A percentile compares a stretch with the other conserved stretches of the same genome.
phyloP scores from a whole-genome alignment of 345 rosid species.

The Moricandia arvensis region DNA sequence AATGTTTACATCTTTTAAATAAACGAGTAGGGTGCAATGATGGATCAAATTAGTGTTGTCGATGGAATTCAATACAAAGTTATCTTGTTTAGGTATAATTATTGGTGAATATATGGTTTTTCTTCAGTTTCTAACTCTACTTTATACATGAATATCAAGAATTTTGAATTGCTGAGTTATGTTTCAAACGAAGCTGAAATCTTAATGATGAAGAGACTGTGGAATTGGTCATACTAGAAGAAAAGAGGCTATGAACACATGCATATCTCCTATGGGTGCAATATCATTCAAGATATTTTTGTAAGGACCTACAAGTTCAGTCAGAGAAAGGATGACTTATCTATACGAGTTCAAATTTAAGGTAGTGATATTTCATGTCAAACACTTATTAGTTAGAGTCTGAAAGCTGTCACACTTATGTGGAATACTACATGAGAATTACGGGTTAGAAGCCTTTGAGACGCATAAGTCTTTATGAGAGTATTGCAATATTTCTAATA shows the following conservation, averaged over 20 bases:
- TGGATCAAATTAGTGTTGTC: too few species aligned
- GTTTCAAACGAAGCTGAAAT: not conserved
- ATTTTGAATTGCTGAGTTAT: not conserved
- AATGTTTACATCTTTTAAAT: too few species aligned
- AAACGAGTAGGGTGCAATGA: too few species aligned
- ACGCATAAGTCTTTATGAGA: not conserved
- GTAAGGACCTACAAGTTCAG: not conserved
- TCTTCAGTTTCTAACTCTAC: not conserved
- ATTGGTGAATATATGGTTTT: too few species aligned
- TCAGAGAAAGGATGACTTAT: not conserved
- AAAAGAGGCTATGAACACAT: not conserved
- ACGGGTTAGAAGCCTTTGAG: not conserved
- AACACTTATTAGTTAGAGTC: not conserved
- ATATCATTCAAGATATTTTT: not conserved
- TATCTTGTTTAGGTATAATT: too few species aligned
- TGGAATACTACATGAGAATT: not conserved
- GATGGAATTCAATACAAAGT: too few species aligned
- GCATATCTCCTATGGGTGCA: not conserved
- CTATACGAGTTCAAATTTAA: not conserved
- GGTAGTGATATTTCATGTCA: not conserved
- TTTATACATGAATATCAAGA: not conserved
- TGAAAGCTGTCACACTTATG: not conserved
- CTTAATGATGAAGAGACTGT: not conserved
- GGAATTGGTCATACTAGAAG: not conserved
- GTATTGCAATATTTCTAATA: not conserved